These are phyloP conservation scores for Metschnikowia noctiluminum DNA, from an alignment of 805 yeast species.

Conservation along the genomic window DNA sequence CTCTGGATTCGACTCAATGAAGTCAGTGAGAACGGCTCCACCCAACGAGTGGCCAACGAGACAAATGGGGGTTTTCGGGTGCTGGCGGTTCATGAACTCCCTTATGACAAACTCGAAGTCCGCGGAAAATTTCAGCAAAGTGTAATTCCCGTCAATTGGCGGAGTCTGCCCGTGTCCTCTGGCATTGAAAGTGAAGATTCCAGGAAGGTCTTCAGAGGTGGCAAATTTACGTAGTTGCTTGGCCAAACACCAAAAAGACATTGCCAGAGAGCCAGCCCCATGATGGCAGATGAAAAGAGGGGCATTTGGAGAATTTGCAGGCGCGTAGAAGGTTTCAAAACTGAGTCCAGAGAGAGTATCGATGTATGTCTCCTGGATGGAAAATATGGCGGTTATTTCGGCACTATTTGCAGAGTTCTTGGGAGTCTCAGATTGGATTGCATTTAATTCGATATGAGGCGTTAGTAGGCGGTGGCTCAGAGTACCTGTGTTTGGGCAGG, in stretches of 20 bases:
- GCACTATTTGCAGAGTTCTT: neutral
- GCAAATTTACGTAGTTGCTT: constrained; percentile 22
- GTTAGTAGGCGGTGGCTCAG: too few relatives aligned
- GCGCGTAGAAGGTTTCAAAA: constrained; percentile 51
- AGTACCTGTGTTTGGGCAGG: too few relatives aligned
- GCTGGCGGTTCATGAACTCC: constrained; percentile 27
- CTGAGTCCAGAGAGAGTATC: constrained; percentile 9
- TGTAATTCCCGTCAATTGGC: constrained; percentile 26
- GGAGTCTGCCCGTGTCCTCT: constrained; percentile 73
- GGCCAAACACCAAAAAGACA: constrained; percentile 65
- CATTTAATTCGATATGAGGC: too few relatives aligned
- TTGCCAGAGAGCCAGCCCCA: constrained; percentile 91
- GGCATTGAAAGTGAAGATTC: constrained; percentile 65
- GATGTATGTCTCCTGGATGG: constrained; percentile 18
- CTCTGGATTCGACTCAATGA: constrained; percentile 28
- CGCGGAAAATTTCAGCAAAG: constrained; percentile 47
- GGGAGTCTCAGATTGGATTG: neutral
- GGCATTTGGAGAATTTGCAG: constrained; percentile 40
- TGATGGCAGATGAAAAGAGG: constrained; percentile 80
- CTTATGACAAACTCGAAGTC: constrained; percentile 57
- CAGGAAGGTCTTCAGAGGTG: constrained; percentile 42
- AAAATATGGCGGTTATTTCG: constrained; percentile 12
- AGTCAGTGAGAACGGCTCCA: constrained; percentile 72
- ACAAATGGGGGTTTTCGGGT: constrained; percentile 33
- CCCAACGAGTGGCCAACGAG: constrained; percentile 91